phyloP scores from a whole-genome alignment of 345 rosid genomes.

The Geranium rotundifolium region DNA sequence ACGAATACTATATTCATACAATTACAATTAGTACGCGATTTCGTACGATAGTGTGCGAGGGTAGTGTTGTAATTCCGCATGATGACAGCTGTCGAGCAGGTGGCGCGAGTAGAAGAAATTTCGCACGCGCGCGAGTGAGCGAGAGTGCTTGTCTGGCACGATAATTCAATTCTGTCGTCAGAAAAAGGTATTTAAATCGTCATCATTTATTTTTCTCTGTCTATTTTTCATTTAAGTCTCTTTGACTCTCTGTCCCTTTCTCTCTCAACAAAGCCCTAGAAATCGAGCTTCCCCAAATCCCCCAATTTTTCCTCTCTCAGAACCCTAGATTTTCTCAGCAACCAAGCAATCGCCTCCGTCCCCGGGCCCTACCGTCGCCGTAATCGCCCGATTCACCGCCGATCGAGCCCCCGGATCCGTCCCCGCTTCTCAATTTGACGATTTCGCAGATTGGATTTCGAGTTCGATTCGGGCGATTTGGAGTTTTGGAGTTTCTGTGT shows the following conservation, averaged over 20 bases:
- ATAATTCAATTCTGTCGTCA: background rate
- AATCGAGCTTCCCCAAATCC: background rate
- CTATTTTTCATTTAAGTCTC: background rate
- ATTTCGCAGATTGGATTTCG: background rate
- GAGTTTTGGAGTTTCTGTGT: background rate
- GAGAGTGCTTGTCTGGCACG: background rate
- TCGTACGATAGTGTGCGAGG: no score
- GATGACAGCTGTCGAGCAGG: no score
- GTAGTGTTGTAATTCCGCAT: no score
- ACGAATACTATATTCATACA: no score
- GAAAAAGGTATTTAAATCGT: background rate
- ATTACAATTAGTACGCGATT: no score
- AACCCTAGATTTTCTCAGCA: conserved; percentile 19
- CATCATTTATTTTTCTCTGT: background rate
- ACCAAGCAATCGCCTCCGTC: conserved; percentile 8
- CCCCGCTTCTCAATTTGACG: background rate
- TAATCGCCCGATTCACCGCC: background rate
- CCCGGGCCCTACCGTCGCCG: background rate
- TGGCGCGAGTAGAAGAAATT: no score
- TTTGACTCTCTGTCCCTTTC: background rate
- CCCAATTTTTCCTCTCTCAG: background rate
- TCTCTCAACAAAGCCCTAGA: conserved; percentile 4
- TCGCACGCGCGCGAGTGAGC: background rate
- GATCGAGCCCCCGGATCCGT: background rate
- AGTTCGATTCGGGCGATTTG: background rate